Evolutionary conservation across 176 grass and related monocot species (phyloP), one percentile per base, ranked within the genome.

Genomic region (Lolium perenne): DNA sequence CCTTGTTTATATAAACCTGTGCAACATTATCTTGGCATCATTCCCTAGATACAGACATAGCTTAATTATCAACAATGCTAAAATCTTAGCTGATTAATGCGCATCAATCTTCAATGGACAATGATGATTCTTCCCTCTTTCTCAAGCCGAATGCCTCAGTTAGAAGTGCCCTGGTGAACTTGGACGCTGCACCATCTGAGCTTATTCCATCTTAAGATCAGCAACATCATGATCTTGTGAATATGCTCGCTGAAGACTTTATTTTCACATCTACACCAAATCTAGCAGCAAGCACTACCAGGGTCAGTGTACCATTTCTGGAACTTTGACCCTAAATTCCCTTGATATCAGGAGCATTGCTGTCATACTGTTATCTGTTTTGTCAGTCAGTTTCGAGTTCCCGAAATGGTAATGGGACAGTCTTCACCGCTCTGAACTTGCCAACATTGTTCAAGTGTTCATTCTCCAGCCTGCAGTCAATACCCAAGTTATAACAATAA

Each of bases 381-480:
- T 32, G 80, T 88, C 86, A 94, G 55, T 98, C 91, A 1, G 81
- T 90, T 82, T 89, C 93, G 58, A 98, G 88, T 64, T 79, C 88
- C 7, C 88, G 84, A 60, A 99, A 99, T 45, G 97, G 97, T 51
- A 99, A 55, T 4, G 97, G 97, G 20, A 96, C 91, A 67, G 71
- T 74, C 80, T 35, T 35, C 32, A 35, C 32, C 2, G 32, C 32
- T 35, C 32, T 35, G 32, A 35, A 35, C 32, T 35, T 35, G 32
- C 32, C 32, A 35, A 35, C 32, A 35, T 35, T 35, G 32, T 35
- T 35, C 32, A 35, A 35, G 32, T 35, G 32, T 35, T 35, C 32
- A 35, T 35, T 35, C 32, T 35, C 32, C 32, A 35, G 32, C 32
- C 95, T 94, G 67, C 81, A 89, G 46, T 38, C 29, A 59, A 73